Evolutionary conservation across 2,329 filamentous ascomycete species (phyloP), one percentile per base, ranked within the genome.

Genomic region (Beauveria scarabaeidicola): DNA sequence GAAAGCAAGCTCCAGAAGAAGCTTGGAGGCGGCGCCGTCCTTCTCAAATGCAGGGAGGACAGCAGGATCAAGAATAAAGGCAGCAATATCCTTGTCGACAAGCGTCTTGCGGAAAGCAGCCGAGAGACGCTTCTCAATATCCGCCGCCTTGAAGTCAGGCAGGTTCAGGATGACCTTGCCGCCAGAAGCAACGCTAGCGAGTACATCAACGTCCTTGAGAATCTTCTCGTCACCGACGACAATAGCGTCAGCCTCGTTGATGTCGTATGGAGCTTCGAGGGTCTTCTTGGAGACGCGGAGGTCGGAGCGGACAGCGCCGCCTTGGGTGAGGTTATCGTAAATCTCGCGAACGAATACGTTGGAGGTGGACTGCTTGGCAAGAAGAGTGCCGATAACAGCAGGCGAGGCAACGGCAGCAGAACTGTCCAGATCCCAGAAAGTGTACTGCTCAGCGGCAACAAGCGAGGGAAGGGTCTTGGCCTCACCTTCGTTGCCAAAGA

Each of bases 391-490:
- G 29, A 87, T 70, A 41, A 78, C 82, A 23, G 82, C 75, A 11
- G 91, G 87, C 1, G 90, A 86, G 61, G 78, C 78, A 55, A 81
- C 79, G 55, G 87, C 82, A 1, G 78, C 74, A 29, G 91, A 91
- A 71, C 86, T 82, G 69, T 96, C 93, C 44, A 89, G 72, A 66
- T 97, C 90, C 91, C 92, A 97, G 81, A 99, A 97, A 13, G 87
- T 87, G 77, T 94, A 97, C 74, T 97, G 89, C 72, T 90, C 82
- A 21, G 86, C 84, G 64, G 84, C 78, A 58, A 86, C 73, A 51
- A 79, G 71, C n/a, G 63, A 78, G 60, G 66, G 72, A 62, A 70
- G 70, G 60, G 72, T 67, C 60, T 75, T 74, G 25, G 73, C 69
- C 52, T 75, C 73, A 57, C 75, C 81, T 66, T 88, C 88, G 66